Percentiles rank a stretch among this genome's conserved stretches.
phyloP scores from a whole-genome alignment of 1,284 basidiomycete species.

The Laetiporus sulphureus region DNA sequence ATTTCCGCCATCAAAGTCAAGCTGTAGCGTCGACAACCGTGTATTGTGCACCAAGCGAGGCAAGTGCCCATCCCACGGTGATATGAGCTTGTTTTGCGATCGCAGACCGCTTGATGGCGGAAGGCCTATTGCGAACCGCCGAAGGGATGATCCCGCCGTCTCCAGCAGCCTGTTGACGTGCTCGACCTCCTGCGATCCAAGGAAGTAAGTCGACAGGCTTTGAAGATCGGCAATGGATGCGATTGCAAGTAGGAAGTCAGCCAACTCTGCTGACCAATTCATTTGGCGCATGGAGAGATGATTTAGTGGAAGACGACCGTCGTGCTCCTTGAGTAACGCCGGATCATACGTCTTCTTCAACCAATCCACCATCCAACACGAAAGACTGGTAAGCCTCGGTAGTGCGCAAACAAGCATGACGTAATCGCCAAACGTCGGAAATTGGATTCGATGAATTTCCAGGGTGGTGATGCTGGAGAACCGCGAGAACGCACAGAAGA shows the following conservation, averaged over 20 bases:
- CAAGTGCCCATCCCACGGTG: slow-evolving; percentile 1
- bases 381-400: slow-evolving; percentile 1
- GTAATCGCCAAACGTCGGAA: slow-evolving; percentile 6
- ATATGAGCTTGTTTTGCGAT: neutral
- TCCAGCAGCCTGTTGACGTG: slow-evolving; percentile 1
- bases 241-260: slow-evolving; percentile 2
- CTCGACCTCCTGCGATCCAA: slow-evolving; percentile 1
- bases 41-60: slow-evolving; percentile 5
- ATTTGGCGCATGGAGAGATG: slow-evolving; percentile 1
- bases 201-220: neutral
- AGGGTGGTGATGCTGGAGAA: slow-evolving; percentile 10
- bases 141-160: slow-evolving; percentile 1
- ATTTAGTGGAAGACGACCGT: neutral
- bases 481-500: slow-evolving; percentile 2
- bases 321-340: neutral
- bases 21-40: neutral
- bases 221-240: neutral
- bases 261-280: slow-evolving; percentile 2
- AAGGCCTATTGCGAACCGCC: slow-evolving; percentile 2
- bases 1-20: neutral
- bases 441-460: slow-evolving; percentile 7
- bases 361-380: slow-evolving; percentile 6
- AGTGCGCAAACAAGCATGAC: slow-evolving; percentile 5
- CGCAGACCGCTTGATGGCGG: neutral
- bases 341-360: slow-evolving; percentile 4